Base-by-base conservation (phyloP, 2,329 filamentous ascomycete species). In the Parasarocladium wereldwijsianum region DNA sequence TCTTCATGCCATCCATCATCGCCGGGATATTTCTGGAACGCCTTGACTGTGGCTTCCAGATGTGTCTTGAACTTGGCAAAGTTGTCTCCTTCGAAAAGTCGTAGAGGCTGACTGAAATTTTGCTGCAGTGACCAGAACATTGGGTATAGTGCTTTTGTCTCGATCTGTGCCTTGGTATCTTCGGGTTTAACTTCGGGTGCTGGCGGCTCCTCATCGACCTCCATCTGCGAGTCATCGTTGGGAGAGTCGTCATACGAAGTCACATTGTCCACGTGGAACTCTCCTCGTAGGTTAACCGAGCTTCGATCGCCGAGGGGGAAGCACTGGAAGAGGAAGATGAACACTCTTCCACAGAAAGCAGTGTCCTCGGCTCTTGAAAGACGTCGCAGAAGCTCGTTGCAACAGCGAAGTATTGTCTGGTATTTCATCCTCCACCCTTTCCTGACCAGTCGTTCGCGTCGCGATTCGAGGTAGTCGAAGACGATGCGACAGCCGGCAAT, bases 261-360 rank as follows among this genome's bases (percentile, higher is more conserved):
- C 32, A 86, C 71, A 60, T 98, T 99, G 45, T 96, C 90, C 16
- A 81, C 73, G 46, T 99, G 90, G 42, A 90, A 99, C 56, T 96
- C 87, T 41, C 90, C 90, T 30, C 90, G 73, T 22, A 96, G 64
- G 46, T 99, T 99, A 29, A 98, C 90, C 1, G 90, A 94, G 50
- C 90, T 96, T 50, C 87, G 90, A 54, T 98, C 92, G 18, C 87
- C 87, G 0, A 98, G 64, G 2, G 90, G 90, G 45, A 98, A 96
- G 51, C 85, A 93, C 51, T 98, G 90, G 53, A 96, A 98, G 48
- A 98, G 72, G 53, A 94, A 99, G 39, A 98, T 94, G 53, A 96
- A 96, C 16, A 99, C 90, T 22, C 90, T 72, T 11, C 90, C 90
- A 46, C 90, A 98, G 49, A 99, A 98, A 1, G 92, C 85, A 0